These are phyloP conservation scores for Fusarium ramigenum DNA, from an alignment of 2,329 filamentous ascomycete species.

Conservation along the genomic window DNA sequence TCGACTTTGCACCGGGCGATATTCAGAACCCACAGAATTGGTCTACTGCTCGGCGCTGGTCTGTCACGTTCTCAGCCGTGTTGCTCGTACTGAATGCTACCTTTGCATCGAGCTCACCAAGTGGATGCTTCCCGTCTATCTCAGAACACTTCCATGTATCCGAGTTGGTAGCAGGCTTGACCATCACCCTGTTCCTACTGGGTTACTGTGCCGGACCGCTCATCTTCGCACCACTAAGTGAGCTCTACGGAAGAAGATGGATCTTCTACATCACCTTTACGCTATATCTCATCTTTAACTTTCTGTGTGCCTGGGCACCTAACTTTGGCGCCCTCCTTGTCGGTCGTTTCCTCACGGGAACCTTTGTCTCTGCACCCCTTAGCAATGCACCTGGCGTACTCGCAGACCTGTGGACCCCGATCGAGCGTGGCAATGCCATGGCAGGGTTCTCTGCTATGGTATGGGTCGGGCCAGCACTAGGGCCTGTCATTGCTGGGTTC, in stretches of 20 bases:
- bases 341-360: slow-evolving; percentile 79
- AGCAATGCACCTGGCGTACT: slow-evolving; percentile 82
- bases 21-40: slow-evolving; percentile 18
- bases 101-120: slow-evolving; percentile 23
- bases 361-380: slow-evolving; percentile 83
- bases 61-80: slow-evolving; percentile 13
- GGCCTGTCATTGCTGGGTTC: slow-evolving; percentile 70
- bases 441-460: slow-evolving; percentile 81
- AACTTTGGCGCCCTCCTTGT: slow-evolving; percentile 79
- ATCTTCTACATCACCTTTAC: slow-evolving; percentile 65
- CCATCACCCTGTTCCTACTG: slow-evolving; percentile 33
- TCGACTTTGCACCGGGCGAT: slow-evolving; percentile 13
- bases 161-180: slow-evolving; percentile 18
- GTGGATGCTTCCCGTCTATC: slow-evolving; percentile 19
- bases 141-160: slow-evolving; percentile 21
- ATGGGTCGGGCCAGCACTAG: slow-evolving; percentile 72
- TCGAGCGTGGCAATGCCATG: slow-evolving; percentile 84
- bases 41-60: slow-evolving; percentile 2
- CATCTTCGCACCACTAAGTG: slow-evolving; percentile 77
- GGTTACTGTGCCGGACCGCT: slow-evolving; percentile 72
- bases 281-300: slow-evolving; percentile 76
- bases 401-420: slow-evolving; percentile 79
- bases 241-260: slow-evolving; percentile 73
- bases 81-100: slow-evolving; percentile 22
- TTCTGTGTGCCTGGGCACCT: slow-evolving; percentile 76